Conservation (phyloP, 2,329 filamentous ascomycete species). For the Aspergillus sp. region DNA sequence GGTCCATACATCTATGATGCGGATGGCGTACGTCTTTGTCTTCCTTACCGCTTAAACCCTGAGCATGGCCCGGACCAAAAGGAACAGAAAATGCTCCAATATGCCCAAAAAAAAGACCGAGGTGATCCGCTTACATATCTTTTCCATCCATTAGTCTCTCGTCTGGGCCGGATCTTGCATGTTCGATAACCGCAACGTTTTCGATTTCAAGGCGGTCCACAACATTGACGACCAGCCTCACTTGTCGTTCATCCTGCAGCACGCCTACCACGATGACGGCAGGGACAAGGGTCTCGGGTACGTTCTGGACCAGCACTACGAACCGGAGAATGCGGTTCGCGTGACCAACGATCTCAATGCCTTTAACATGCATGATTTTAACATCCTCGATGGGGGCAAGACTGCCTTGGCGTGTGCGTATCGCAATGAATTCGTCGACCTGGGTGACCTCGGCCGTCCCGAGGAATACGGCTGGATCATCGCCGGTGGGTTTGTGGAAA, state of each 20-base stretch:
- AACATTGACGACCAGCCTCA: conserved; percentile 44
- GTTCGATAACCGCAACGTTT: conserved; percentile 46
- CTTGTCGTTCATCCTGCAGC: conserved; percentile 46
- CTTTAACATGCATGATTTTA: conserved; percentile 44
- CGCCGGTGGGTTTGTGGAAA: conserved; percentile 37
- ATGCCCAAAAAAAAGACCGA: background rate
- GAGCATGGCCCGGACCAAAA: too few species aligned
- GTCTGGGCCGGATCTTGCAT: conserved; percentile 49
- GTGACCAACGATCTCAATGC: conserved; percentile 23
- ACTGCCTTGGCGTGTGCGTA: conserved; percentile 32
- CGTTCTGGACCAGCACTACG: conserved; percentile 48
- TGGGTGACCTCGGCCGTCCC: conserved; percentile 31
- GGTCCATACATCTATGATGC: conserved; percentile 52
- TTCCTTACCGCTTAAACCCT: background rate
- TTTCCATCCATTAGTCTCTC: conserved; percentile 24
- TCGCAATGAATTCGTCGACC: conserved; percentile 17
- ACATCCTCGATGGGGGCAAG: conserved; percentile 34
- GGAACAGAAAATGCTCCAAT: too few species aligned
- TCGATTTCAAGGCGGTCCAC: conserved; percentile 46
- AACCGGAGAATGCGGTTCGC: conserved; percentile 38
- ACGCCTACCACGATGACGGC: conserved; percentile 27
- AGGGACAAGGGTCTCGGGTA: conserved; percentile 45
- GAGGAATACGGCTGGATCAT: conserved; percentile 28
- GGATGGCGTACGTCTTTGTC: conserved; percentile 36
- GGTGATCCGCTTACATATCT: conserved; percentile 6